Evolutionary conservation across 2,329 filamentous ascomycete species (phyloP), one percentile per base, ranked within the genome.

Genomic region (Penicillium olsonii): DNA sequence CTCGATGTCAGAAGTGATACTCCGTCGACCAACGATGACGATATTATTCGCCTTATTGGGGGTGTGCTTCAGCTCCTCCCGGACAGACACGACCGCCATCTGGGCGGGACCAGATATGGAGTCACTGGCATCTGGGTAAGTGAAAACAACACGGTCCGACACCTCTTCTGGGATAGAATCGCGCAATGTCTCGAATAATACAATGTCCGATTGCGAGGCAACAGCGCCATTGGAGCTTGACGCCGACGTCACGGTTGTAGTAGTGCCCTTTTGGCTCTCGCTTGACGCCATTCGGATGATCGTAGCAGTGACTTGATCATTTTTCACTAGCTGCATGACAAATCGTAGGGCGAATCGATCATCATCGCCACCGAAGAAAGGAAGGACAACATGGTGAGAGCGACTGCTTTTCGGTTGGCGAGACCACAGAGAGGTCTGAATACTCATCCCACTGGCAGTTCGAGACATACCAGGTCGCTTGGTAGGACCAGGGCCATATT

Each of bases 311-410:
- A 96, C 84, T 37, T 88, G 83, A 4, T 83, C 80, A 62, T 91
- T 94, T 66, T 87, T 84, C 1, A 87, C 89, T 1, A 99, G 79
- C 64, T 96, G 92, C 3, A 97, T 78, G 3, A 92, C 87, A 19
- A 97, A 82, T 1, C 85, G 79, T 0, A 97, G 78, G 0, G 91
- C 92, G 4, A 87, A 83, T 7, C 84, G 82, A 63, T 96, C 92
- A 64, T 99, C 94, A 1, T 78, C 74, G 8, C 89, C 89, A 15
- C 92, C 92, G 51, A 96, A 85, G 71, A 90, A 97, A 0, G 92
- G 87, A 45, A 95, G 78, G 67, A 95, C 92, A 57, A 97, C 80
- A 66, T 92, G 90, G 65, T 95, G 90, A 29, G 83, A 84, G 53
- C 84, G 85, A 61, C 78, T 75, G 5, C 85, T 78, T 0, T 87